Evolutionary conservation across 495 filamentous ascomycete genomes (phyloP), one percentile per base, ranked within the genome.

Genomic region (Tuber umbilicatum): DNA sequence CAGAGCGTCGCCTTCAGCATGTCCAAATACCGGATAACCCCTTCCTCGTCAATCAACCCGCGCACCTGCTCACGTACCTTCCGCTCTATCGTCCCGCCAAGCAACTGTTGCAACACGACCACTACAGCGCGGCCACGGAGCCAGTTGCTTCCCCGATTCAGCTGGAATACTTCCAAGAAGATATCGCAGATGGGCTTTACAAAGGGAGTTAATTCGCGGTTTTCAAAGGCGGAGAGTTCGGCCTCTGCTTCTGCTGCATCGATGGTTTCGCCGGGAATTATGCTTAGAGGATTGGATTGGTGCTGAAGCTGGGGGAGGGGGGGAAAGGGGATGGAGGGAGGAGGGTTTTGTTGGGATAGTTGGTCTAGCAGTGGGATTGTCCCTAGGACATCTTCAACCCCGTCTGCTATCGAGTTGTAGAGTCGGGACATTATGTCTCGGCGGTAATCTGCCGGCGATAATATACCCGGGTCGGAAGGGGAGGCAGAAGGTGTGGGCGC

Each of bases 101-200:
- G 83, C 74, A 90, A 83, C 80, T 90, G 80, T 87, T 98, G 83
- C 87, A 97, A 75, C 85, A 97, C 94, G 81, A 96, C 93, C 40
- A 99, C 94, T 1, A 98, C 96, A 21, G 96, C 95, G 27, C 96
- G 90, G 14, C 95, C 96, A 27, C 96, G 91, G 9, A 99, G 88
- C 91, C 91, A 93, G 82, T 96, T 98, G 83, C 94, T 97, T 27
- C 93, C 94, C 41, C 90, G 89, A 81, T 97, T 97, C 39, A 98
- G 88, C 82, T 97, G 94, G 83, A 99, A 99, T 17, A 93, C 87
- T 85, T 98, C 96, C 55, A 98, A 89, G 83, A 99, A 99, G 72
- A 98, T 88, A 83, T 99, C 95, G 83, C 94, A 97, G 76, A 99
- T 97, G 12, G 96, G 96, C 81, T 97, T 98, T 77, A 99, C 94